Percentiles rank a stretch among this genome's conserved stretches.
These are phyloP conservation scores for Calophaca sinica DNA, from an alignment of 306 rosid species.

Conservation along the genomic window DNA sequence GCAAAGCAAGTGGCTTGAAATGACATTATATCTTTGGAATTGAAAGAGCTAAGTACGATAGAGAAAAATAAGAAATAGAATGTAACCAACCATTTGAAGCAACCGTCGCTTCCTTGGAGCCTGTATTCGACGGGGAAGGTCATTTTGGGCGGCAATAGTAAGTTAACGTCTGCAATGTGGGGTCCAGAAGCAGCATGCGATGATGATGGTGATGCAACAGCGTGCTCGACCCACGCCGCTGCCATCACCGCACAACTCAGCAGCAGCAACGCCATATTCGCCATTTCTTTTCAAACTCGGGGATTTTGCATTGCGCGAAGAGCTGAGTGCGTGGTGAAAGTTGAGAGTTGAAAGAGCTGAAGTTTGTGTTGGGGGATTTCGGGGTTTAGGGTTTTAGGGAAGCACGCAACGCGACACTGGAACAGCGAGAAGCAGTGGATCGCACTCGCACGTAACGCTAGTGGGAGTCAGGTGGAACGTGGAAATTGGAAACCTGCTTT, in stretches of 20 bases:
- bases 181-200: conserved; percentile 69
- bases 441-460: background rate
- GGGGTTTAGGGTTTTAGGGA: conserved; percentile 40
- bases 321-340: background rate
- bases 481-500: background rate
- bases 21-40: too few species aligned
- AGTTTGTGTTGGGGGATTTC: background rate
- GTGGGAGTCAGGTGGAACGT: background rate
- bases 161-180: conserved; percentile 86
- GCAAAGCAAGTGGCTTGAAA: too few species aligned
- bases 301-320: background rate
- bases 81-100: conserved; percentile 77
- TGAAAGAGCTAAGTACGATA: background rate
- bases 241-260: background rate
- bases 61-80: background rate
- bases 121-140: conserved; percentile 82
- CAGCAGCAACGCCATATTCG: conserved; percentile 12
- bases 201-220: conserved; percentile 44
- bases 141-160: conserved; percentile 86
- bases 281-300: background rate
- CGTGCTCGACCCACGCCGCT: background rate
- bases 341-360: background rate
- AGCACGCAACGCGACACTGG: background rate
- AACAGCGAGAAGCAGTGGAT: background rate
- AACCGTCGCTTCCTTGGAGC: conserved; percentile 92